Evolutionary conservation across 2,329 filamentous ascomycete species (phyloP), one percentile per base, ranked within the genome.

Genomic region (Pseudogymnoascus sp.): DNA sequence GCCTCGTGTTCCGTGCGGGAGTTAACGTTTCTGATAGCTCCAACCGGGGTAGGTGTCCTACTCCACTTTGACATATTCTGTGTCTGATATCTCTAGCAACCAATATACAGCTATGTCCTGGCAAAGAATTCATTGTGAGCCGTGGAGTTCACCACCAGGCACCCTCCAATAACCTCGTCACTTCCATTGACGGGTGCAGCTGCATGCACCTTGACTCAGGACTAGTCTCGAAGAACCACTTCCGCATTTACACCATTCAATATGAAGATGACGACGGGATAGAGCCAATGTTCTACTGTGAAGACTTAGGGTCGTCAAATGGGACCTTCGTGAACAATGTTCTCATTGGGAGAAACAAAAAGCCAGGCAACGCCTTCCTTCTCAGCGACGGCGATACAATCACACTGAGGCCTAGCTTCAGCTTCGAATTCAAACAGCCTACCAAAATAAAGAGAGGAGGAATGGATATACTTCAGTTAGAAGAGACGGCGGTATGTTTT

Each of bases 221-320:
- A 0, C 62, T 66, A 8, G 75, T 85, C 19, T 85, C 83, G 1
- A 78, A 81, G 61, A 76, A 78, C 26, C 82, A 85, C 62, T 81
- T 82, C 66, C 80, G 84, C 67, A 74, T 85, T 33, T 86, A 84
- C 69, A 79, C 79, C 1, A 73, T 85, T 42, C 70, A 79, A 8
- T 83, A 83, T 65, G 81, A 84, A 21, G 69, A 73, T 16, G 68
- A 70, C 19, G 56, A 67, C n/a, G 29, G 63, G 4, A 29, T 33
- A 31, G 61, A 47, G 24, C 74, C 75, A 4, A 72, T 83, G 62
- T 71, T 85, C 42, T 86, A 84, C 66, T 81, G 84, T 29, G 79
- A 82, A 13, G 83, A 86, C 67, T 78, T 80, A 24, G 78, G 79
- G 61, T 85, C 83, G 4, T 74, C 73, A 14, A 81, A 81, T 62